Evolutionary conservation across 2,329 filamentous ascomycete species (phyloP).

Genomic region (Nemania bipapillata): DNA sequence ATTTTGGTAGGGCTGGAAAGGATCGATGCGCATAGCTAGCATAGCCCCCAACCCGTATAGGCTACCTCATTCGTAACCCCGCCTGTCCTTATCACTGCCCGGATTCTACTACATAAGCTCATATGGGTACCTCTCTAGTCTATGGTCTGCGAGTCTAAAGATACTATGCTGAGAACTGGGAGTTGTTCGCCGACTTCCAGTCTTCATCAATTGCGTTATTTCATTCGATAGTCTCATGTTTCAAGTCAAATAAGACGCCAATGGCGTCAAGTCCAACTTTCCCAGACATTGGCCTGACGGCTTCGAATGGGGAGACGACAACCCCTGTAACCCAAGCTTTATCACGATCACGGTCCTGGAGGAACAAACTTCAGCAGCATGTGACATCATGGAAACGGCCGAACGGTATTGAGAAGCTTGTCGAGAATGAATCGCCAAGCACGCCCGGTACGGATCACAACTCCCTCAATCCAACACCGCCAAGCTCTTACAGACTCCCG

Average conservation of each 20-base stretch:
- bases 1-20: background rate
- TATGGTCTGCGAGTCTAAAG: no score
- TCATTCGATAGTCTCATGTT: background rate
- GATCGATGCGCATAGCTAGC: constrained; percentile 4
- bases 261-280: background rate
- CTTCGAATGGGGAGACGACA: background rate
- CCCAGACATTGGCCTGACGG: background rate
- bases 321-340: constrained; percentile 1
- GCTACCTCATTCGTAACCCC: constrained; percentile 27
- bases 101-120: background rate
- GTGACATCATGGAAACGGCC: constrained; percentile 20
- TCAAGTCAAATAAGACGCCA: constrained; percentile 4
- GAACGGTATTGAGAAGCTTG: background rate
- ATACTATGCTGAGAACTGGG: no score
- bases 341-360: constrained; percentile 12
- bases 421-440: background rate
- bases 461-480: background rate
- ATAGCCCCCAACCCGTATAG: constrained; percentile 1
- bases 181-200: background rate
- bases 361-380: constrained; percentile 20
- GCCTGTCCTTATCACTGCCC: background rate
- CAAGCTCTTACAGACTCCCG: background rate
- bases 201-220: background rate
- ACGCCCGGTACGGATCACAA: background rate
- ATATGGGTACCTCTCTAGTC: background rate